Base-by-base conservation (phyloP, 2,329 filamentous ascomycete species). In the Nakataea oryzae region DNA sequence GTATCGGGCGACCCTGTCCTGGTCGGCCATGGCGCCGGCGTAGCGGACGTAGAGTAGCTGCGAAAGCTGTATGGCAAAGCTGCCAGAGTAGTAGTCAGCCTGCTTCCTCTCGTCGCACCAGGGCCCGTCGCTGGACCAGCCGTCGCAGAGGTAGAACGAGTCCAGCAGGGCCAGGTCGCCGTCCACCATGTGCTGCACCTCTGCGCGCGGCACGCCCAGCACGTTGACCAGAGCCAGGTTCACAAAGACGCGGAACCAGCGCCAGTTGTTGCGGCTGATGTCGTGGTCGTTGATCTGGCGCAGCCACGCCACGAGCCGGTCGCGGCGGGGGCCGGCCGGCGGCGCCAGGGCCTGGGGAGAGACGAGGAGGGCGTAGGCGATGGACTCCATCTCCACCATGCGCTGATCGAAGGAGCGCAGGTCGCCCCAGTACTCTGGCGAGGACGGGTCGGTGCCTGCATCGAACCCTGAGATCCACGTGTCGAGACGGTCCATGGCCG, bases 341-440 rank as follows among this genome's bases (percentile, higher is more conserved):
- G 27, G 34, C 12, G 70, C 70, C 64, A 79, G 75, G 2, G 70
- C 66, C 3, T 71, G 66, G 1, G 80, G 79, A 0, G 78, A 76
- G 3, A 72, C 68, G 0, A 83, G 70, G 1, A 83, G 69, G 0
- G 79, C 78, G 66, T 78, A 81, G 0, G 78, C 75, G 3, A 83
- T 73, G 29, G 79, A 78, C 65, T 83, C 80, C 54, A 79, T 75
- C 65, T 83, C 81, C 0, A 83, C 81, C 80, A 83, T 83, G 2
- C 79, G 69, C 65, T 83, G 81, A 59, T 83, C 79, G 26, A 72
- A 72, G 5, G 79, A 67, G 0, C 71, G 69, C 2, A 82, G 73
- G 1, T 72, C 68, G 0, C 79, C 80, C 80, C 80, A 83, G 64
- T 80, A 83, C 28, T 76, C 75, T 0, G 64, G 54, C 24, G 72